Conservation (phyloP, 345 rosid genomes). For the Eucalyptus rudis region DNA sequence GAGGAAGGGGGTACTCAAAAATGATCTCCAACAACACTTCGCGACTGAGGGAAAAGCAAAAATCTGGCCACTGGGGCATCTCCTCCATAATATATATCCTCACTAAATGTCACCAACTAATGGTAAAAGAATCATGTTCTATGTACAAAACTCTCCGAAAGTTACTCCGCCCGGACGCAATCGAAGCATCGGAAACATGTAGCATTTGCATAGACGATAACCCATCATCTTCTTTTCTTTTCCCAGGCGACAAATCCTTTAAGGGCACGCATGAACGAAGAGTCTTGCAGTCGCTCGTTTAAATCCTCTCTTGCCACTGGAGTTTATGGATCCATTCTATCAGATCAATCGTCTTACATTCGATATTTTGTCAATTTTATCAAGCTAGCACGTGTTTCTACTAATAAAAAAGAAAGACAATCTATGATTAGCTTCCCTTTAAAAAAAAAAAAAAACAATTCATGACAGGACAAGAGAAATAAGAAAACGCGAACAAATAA, state of each 20-base stretch:
- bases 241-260: background rate
- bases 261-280: background rate
- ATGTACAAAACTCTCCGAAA: background rate
- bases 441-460: background rate
- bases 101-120: background rate
- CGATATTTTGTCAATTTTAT: background rate
- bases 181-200: background rate
- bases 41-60: background rate
- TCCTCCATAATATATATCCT: background rate
- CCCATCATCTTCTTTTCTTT: background rate
- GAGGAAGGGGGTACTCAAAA: background rate
- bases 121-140: accelerated
- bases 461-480: background rate
- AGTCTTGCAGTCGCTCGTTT: background rate
- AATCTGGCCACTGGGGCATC: background rate
- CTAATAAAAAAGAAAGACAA: background rate
- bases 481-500: background rate
- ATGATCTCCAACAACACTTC: background rate
- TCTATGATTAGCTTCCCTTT: background rate
- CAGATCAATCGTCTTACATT: background rate
- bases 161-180: background rate
- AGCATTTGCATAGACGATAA: background rate
- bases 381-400: background rate
- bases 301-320: background rate
- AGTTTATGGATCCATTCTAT: background rate